A percentile compares a stretch with the other conserved stretches of the same genome.
Evolutionary conservation across 2,329 filamentous ascomycete genomes (phyloP).

Genomic region (Dothideomycetes sp.): DNA sequence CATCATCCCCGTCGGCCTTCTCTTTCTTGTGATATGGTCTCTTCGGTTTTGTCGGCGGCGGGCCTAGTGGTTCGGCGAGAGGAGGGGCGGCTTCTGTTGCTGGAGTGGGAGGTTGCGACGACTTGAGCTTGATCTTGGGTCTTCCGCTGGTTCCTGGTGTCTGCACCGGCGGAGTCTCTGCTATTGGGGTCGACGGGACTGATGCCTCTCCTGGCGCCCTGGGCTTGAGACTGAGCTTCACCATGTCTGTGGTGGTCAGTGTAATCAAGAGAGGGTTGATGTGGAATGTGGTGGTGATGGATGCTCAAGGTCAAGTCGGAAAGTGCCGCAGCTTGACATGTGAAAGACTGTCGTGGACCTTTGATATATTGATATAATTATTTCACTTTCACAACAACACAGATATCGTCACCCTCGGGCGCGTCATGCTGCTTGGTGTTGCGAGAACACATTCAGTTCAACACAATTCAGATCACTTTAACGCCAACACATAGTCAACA

Average conservation of each 20-base stretch:
- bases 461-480: too few relatives aligned
- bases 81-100: slow-evolving; percentile 16
- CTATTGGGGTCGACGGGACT: slow-evolving; percentile 8
- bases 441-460: too few relatives aligned
- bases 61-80: slow-evolving; percentile 17
- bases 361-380: too few relatives aligned
- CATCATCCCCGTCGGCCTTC: slow-evolving; percentile 15
- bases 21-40: slow-evolving; percentile 21
- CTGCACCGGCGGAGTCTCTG: slow-evolving; percentile 16
- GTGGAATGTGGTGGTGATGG: too few relatives aligned
- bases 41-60: slow-evolving; percentile 19
- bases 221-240: slow-evolving; percentile 15
- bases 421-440: neutral
- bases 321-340: neutral
- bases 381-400: neutral
- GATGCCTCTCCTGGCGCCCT: slow-evolving; percentile 9
- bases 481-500: neutral
- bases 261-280: too few relatives aligned
- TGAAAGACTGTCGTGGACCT: slow-evolving; percentile 1
- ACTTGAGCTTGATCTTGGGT: slow-evolving; percentile 25
- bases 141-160: slow-evolving; percentile 10
- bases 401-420: neutral
- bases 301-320: too few relatives aligned
- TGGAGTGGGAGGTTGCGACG: slow-evolving; percentile 14
- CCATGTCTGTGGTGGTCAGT: slow-evolving; percentile 3